Evolutionary conservation across 495 filamentous ascomycete genomes (phyloP).

Genomic region (Pseudevernia furfuracea): DNA sequence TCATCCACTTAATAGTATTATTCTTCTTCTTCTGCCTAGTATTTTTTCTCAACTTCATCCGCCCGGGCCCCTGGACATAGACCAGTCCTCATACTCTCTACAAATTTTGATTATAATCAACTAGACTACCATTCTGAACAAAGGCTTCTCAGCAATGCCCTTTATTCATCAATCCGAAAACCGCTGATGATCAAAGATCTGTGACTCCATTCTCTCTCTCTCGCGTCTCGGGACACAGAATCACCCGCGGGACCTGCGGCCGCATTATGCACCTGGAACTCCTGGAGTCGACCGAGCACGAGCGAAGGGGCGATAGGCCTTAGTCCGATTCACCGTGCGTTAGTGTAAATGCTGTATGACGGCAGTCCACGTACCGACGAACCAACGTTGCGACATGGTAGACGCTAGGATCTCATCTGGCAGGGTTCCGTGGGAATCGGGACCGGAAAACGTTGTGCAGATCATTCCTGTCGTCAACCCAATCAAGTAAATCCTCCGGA

Average conservation of each 20-base stretch:
- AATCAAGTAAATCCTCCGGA: slow-evolving; percentile 18
- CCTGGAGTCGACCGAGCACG: slow-evolving; percentile 13
- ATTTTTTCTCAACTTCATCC: too few species aligned
- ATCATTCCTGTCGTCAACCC: background rate
- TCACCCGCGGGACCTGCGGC: slow-evolving; percentile 17
- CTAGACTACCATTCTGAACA: too few species aligned
- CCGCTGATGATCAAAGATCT: too few species aligned
- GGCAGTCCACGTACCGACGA: slow-evolving; percentile 16
- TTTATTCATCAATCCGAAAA: too few species aligned
- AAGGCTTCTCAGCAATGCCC: too few species aligned
- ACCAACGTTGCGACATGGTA: slow-evolving; percentile 14
- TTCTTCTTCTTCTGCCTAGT: too few species aligned
- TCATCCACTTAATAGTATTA: too few species aligned
- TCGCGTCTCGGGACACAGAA: slow-evolving; percentile 1
- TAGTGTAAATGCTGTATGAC: slow-evolving; percentile 16
- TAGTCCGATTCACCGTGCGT: slow-evolving; percentile 8
- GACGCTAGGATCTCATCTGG: slow-evolving; percentile 18
- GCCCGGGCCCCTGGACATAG: too few species aligned
- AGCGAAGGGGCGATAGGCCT: slow-evolving; percentile 9
- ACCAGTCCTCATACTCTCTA: too few species aligned
- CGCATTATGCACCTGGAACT: slow-evolving; percentile 6
- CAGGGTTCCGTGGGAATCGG: slow-evolving; percentile 9
- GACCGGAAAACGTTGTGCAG: slow-evolving; percentile 15
- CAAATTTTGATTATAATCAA: too few species aligned
- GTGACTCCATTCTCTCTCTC: too few species aligned